Conservation (phyloP, 768 basidiomycete genomes). For the Phanerochaete carnosa region DNA sequence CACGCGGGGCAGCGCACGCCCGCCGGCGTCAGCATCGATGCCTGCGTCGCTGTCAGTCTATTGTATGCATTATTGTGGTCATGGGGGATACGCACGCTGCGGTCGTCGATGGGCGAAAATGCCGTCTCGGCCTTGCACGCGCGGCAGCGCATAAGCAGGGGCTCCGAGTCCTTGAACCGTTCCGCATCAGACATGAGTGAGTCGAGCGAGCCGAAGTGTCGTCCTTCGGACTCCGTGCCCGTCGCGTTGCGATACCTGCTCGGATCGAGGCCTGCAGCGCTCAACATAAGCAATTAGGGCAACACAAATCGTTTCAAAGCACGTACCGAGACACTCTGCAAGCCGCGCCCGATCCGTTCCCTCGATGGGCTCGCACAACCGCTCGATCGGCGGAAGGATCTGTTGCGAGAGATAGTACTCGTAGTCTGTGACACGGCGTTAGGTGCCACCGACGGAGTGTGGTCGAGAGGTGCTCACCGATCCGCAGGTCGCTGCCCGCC, state of each 20-base stretch:
- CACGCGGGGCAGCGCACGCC: slow-evolving; percentile 78
- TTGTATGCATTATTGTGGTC: neutral
- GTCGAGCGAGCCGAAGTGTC: slow-evolving; percentile 74
- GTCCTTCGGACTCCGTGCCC: slow-evolving; percentile 49
- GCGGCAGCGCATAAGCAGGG: slow-evolving; percentile 75
- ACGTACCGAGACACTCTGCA: slow-evolving; percentile 90
- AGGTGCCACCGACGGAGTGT: neutral
- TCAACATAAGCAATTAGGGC: neutral
- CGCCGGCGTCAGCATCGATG: slow-evolving; percentile 57
- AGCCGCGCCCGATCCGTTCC: slow-evolving; percentile 90
- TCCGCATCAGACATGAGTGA: slow-evolving; percentile 87
- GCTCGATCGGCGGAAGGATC: slow-evolving; percentile 90
- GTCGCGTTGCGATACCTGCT: slow-evolving; percentile 43
- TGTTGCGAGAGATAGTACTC: slow-evolving; percentile 91
- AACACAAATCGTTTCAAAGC: neutral
- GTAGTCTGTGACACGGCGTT: slow-evolving; percentile 53
- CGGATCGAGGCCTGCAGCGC: slow-evolving; percentile 54
- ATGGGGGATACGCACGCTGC: slow-evolving; percentile 41
- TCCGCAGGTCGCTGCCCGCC: slow-evolving; percentile 59
- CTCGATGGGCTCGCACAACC: slow-evolving; percentile 94
- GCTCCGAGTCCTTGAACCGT: slow-evolving; percentile 74
- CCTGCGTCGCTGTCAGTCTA: slow-evolving; percentile 35
- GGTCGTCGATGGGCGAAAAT: slow-evolving; percentile 59
- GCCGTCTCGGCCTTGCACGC: slow-evolving; percentile 58
- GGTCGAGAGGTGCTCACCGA: slow-evolving; percentile 48